Base-by-base conservation (phyloP, 2,329 filamentous ascomycete species). In the Exophiala sideris region DNA sequence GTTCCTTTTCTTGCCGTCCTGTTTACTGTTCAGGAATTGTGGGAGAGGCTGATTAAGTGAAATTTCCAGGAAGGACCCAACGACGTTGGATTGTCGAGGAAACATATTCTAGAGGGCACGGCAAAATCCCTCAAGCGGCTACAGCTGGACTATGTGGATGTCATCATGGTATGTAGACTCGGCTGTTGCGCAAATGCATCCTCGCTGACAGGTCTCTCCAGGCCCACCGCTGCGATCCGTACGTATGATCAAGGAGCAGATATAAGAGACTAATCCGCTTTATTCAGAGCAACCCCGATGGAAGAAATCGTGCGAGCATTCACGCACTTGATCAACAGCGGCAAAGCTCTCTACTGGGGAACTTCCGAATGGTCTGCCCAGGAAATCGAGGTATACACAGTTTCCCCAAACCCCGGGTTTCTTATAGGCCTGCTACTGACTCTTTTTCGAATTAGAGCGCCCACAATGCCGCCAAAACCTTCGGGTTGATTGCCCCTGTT, bases 291-390 rank as follows among this genome's bases (percentile, higher is more conserved):
- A 18, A 88, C 84, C 0, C 85, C 85, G 1, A 87, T 88, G 71
- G 83, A 87, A 68, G 85, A 88, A 73, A 84, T 79, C 0, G 84
- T 88, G 36, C 80, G 84, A 40, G 84, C 84, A 39, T 88, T 89
- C 73, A 87, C 87, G 73, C 76, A 86, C 68, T 71, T 88, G 36
- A 88, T 89, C 66, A 76, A 84, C 66, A 76, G 76, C 0, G 86
- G 85, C 51, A 83, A 86, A 71, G 81, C 82, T 3, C 80, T 88
- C 58, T 87, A 87, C 74, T 87, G 84, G 83, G 84, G 83, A 46
- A 87, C 84, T 0, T 85, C 81, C 1, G 82, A 86, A 68, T 87
- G 84, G 84, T 78, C 76, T 58, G 81, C 84, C 34, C 80, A 83
- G 52, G 84, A 87, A 70, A 87, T 87, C 16, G 16, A 18, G 16